A percentile compares a stretch with the other conserved stretches of the same genome.
Conservation (phyloP, 768 basidiomycete species). For the Tricholoma terreum region DNA sequence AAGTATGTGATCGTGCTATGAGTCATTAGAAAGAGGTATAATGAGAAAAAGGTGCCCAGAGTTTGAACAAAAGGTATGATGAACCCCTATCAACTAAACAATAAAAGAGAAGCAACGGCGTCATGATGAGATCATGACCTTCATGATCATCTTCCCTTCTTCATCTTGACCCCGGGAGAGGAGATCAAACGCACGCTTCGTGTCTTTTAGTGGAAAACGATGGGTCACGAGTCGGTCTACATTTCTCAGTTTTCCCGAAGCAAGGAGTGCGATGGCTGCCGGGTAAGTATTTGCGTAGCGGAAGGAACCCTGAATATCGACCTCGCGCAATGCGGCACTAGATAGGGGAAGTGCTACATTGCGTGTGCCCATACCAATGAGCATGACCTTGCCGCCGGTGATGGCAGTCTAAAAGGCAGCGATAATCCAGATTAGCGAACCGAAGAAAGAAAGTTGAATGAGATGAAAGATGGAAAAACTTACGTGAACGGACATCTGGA, state of each 20-base stretch:
- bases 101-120: not conserved
- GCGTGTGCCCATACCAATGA: conserved; percentile 93
- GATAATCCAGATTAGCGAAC: conserved; percentile 10
- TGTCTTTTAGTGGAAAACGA: conserved; percentile 61
- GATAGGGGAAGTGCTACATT: conserved; percentile 82
- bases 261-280: conserved; percentile 75
- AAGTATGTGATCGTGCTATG: not conserved
- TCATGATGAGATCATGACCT: conserved; percentile 71
- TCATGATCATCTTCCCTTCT: conserved; percentile 78
- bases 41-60: not conserved
- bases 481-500: conserved; percentile 89
- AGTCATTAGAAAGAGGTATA: conserved; percentile 1
- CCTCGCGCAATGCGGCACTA: conserved; percentile 79
- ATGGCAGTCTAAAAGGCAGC: conserved; percentile 59
- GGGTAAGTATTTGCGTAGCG: conserved; percentile 90
- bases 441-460: conserved; percentile 3
- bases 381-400: conserved; percentile 86
- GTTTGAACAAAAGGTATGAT: not conserved
- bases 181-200: conserved; percentile 78
- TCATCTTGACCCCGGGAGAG: conserved; percentile 76
- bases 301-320: conserved; percentile 91
- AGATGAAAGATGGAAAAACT: conserved; percentile 34
- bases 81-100: not conserved
- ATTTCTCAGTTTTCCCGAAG: conserved; percentile 60
- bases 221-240: conserved; percentile 79